A percentile compares a stretch with the other conserved stretches of the same genome.
Evolutionary conservation across 139 green algal genomes (phyloP).

Genomic region (Asterochloris sp.): DNA sequence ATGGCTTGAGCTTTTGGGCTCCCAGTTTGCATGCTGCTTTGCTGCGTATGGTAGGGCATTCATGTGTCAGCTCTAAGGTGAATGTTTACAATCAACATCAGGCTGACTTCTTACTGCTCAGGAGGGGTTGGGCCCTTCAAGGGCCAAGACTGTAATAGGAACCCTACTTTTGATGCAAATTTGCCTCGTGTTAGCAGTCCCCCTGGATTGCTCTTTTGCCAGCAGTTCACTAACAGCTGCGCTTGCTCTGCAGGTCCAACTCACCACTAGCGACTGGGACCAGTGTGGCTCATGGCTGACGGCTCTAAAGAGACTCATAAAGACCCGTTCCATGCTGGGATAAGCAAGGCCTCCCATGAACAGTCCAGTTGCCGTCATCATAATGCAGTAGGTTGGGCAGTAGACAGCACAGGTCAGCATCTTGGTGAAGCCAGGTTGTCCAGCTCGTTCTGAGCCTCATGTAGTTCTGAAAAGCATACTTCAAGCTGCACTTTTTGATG

Average conservation of each 20-base stretch:
- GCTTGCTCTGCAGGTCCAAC: constrained; percentile 57
- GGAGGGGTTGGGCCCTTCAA: not conserved
- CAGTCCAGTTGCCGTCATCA: no score
- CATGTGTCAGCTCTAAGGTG: no score
- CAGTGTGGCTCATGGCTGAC: constrained; percentile 90
- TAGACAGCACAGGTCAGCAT: no score
- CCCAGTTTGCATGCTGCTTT: no score
- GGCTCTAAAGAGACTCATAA: constrained; percentile 93
- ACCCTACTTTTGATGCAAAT: not conserved
- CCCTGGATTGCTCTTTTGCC: not conserved
- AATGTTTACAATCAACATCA: not conserved
- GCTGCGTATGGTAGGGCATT: no score
- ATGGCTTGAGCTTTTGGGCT: no score
- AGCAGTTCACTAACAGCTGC: not conserved
- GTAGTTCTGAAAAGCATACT: no score
- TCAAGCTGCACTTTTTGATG: no score
- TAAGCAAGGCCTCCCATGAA: not conserved
- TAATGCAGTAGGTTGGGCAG: no score
- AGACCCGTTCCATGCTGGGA: constrained; percentile 32
- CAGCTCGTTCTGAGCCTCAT: no score
- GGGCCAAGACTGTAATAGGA: not conserved
- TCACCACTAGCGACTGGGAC: constrained; percentile 95
- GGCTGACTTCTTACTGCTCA: not conserved
- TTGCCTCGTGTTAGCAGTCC: not conserved
- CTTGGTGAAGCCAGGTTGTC: no score